These are phyloP conservation scores for Globisporangium rhizosaccharum DNA, from an alignment of 352 stramenopile species.

Conservation along the genomic window DNA sequence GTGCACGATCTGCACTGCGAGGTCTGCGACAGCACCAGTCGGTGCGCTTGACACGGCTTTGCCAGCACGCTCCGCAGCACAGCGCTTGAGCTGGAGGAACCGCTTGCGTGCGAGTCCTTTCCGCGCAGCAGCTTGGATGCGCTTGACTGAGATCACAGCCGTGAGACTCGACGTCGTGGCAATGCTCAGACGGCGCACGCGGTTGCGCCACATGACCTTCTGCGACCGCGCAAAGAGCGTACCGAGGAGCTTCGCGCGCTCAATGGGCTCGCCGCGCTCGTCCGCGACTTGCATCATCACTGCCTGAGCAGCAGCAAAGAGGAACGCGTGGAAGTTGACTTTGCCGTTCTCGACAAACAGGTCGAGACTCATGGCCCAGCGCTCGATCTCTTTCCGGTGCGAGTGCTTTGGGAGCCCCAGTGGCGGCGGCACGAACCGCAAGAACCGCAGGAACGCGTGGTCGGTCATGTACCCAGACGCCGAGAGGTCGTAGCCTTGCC, in stretches of 20 bases:
- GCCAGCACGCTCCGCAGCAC: neutral
- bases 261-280: conserved; percentile 25
- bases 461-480: conserved; percentile 27
- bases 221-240: conserved; percentile 31
- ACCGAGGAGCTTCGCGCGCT: conserved; percentile 10
- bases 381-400: conserved; percentile 24
- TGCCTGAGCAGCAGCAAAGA: conserved; percentile 24
- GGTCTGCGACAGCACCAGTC: conserved; percentile 1
- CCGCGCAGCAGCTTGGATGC: conserved; percentile 29
- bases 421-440: conserved; percentile 30
- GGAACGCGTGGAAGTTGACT: conserved; percentile 33
- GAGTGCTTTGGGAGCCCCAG: conserved; percentile 25
- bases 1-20: conserved; percentile 10
- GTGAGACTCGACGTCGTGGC: conserved; percentile 17
- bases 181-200: conserved; percentile 12
- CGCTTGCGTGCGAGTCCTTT: conserved; percentile 18
- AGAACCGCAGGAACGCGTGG: conserved; percentile 34
- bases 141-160: conserved; percentile 28
- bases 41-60: neutral
- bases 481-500: conserved; percentile 32
- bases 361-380: conserved; percentile 25
- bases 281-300: conserved; percentile 25
- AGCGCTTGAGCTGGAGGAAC: conserved; percentile 18
- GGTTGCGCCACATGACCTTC: conserved; percentile 15
- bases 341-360: conserved; percentile 24